Evolutionary conservation across 2,329 filamentous ascomycete genomes (phyloP), one percentile per base, ranked within the genome.

Genomic region (Sclerotinia borealis): DNA sequence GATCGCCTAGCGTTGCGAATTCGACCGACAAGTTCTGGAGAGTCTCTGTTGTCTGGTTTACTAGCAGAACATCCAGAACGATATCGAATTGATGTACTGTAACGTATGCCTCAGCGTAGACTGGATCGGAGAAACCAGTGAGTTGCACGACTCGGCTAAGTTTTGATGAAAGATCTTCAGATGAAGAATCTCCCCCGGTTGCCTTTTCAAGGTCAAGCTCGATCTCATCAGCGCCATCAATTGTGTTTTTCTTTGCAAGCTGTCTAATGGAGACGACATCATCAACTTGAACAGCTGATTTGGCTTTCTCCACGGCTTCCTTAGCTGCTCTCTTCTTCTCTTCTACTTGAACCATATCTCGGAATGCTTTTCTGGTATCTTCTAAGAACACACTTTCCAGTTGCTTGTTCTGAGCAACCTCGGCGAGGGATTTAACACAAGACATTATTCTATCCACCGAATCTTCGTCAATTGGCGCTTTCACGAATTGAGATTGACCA

Each of bases 21-120:
- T 99, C 95, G 27, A 99, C 93, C 0, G 92, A 96, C 37, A 99
- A 83, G 72, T 99, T 99, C 76, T 98, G 95, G 29, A 99, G 83
- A 3, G 95, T 99, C 74, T 98, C 93, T 17, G 89, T 91, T 0
- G 95, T 98, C 77, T 99, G 95, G 77, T 99, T 99, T 72, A 99
- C 95, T 27, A 99, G 83, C 3, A 99, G 84, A 10, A 99, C 95
- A 73, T 99, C 95, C 31, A 99, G 83, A 19, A 99, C 90, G 72
- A 99, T 99, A 74, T 99, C 95, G 73, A 99, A 99, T 76, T 99
- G 95, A 76, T 98, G 93, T 11, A 99, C 93, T 76, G 96, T 96
- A 73, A 99, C 93, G 72, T 99, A 99, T 6, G 95, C 95, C 78
- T 99, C 95, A n/a, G 92, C 95, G 72, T 99, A 99, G 17, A 99